Evolutionary conservation across 805 yeast genomes (phyloP).

Genomic region (Wickerhamiella cacticola): DNA sequence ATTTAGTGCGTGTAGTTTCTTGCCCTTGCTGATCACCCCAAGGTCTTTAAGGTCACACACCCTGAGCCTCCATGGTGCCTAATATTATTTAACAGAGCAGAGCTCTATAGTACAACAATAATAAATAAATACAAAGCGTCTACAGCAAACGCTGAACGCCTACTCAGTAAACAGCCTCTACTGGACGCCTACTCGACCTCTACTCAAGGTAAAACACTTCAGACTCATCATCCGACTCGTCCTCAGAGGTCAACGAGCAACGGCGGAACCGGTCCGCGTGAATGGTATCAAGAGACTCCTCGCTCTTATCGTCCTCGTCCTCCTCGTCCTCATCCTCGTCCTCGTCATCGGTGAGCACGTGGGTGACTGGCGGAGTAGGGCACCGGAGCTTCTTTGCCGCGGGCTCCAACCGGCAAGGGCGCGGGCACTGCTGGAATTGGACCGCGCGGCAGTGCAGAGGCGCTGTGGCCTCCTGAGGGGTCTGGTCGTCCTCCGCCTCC

Average conservation of each 20-base stretch:
- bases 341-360: not conserved
- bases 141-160: too few relatives aligned
- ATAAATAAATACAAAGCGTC: constrained; percentile 5
- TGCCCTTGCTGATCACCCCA: not conserved
- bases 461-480: not conserved
- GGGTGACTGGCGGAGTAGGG: constrained; percentile 11
- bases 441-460: constrained; percentile 4
- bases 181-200: too few relatives aligned
- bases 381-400: constrained; percentile 6
- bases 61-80: too few relatives aligned
- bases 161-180: too few relatives aligned
- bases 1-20: not conserved
- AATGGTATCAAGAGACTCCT: not conserved
- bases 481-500: constrained; percentile 9
- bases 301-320: constrained; percentile 7
- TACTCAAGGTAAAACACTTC: constrained; percentile 9
- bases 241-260: not conserved
- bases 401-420: constrained; percentile 9
- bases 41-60: not conserved
- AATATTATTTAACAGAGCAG: too few relatives aligned
- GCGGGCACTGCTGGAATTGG: constrained; percentile 10
- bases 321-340: constrained; percentile 9
- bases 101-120: constrained; percentile 4
- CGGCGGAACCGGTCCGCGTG: constrained; percentile 13
- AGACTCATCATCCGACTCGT: constrained; percentile 4